Evolutionary conservation across 176 grass and related monocot species (phyloP).

Genomic region (Ananas comosus): DNA sequence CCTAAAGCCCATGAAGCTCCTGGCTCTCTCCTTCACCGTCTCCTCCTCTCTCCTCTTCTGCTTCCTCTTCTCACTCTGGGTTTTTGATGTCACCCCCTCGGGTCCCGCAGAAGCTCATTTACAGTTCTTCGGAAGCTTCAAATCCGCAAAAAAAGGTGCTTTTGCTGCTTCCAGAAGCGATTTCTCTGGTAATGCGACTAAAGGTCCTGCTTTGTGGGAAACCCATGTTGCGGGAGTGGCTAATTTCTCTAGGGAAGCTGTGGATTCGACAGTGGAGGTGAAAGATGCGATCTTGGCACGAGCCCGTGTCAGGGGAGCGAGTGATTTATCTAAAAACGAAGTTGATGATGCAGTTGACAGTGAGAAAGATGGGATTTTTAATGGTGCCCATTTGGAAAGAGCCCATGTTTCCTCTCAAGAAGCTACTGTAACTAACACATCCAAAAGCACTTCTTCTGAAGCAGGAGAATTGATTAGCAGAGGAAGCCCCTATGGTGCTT

Average conservation of each 20-base stretch:
- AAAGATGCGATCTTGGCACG: constrained; percentile 21
- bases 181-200: constrained; percentile 1
- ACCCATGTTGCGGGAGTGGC: neutral
- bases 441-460: neutral
- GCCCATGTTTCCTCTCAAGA: constrained; percentile 22
- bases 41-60: constrained; percentile 65
- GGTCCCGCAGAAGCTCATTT: neutral
- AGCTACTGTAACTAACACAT: neutral
- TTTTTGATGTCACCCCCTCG: constrained; percentile 33
- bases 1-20: constrained; percentile 35
- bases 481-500: neutral
- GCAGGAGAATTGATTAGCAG: neutral
- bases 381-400: constrained; percentile 1
- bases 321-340: constrained; percentile 4
- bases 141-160: neutral
- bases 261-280: constrained; percentile 10
- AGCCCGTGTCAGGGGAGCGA: neutral
- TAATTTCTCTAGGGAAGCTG: constrained; percentile 10
- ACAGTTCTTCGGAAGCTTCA: constrained; percentile 6
- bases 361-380: constrained; percentile 11
- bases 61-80: constrained; percentile 50
- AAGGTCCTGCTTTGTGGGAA: neutral
- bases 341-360: neutral
- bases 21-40: constrained; percentile 40
- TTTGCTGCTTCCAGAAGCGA: constrained; percentile 7